Evolutionary conservation across 2,329 filamentous ascomycete genomes (phyloP).

Genomic region (Botrytis byssoidea): DNA sequence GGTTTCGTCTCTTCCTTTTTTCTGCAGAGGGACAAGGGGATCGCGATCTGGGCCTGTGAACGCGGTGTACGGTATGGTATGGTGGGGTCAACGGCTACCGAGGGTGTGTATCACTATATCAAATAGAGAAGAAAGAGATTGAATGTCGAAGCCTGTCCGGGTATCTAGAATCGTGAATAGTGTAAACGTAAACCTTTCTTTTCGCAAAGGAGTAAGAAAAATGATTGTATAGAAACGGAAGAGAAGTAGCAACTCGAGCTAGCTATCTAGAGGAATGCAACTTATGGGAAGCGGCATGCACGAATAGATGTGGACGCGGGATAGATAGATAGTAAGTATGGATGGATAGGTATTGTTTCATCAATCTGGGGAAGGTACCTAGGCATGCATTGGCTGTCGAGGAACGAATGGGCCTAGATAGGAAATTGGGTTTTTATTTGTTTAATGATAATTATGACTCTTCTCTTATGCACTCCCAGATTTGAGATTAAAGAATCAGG

Average conservation of each 20-base stretch:
- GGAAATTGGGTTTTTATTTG: neutral
- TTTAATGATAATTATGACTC: neutral
- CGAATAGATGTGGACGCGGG: neutral
- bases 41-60: conserved; percentile 12
- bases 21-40: conserved; percentile 2
- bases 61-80: conserved; percentile 21
- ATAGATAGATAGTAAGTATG: neutral
- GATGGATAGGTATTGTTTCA: conserved; percentile 29
- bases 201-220: neutral
- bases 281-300: conserved; percentile 18
- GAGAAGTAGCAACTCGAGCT: neutral
- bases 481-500: neutral
- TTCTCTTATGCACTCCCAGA: neutral
- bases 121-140: conserved; percentile 18
- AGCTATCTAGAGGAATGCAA: conserved; percentile 17
- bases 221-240: neutral
- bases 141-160: conserved; percentile 9
- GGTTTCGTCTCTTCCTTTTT: conserved; percentile 1
- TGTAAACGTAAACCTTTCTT: neutral
- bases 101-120: conserved; percentile 20
- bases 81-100: conserved; percentile 20
- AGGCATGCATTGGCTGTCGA: conserved; percentile 29
- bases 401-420: neutral
- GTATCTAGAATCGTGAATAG: conserved; percentile 2
- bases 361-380: conserved; percentile 34